Base-by-base conservation (phyloP, 179 eudicot genomes). In the Patellifolia procumbens region DNA sequence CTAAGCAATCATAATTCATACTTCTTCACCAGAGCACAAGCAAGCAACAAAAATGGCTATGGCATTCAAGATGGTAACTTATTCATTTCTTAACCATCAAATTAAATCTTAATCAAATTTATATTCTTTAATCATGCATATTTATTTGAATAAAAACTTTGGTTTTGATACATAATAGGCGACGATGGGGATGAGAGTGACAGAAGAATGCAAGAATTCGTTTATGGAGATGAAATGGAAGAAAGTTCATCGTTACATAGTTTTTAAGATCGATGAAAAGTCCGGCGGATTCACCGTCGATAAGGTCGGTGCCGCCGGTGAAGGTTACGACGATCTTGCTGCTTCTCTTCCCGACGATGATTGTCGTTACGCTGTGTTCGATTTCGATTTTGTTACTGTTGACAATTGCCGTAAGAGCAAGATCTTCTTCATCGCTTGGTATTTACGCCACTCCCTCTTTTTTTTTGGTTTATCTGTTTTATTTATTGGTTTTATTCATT, bases 221-320 rank as follows among this genome's bases (percentile, higher is more conserved):
- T 93, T 92, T 88, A 90, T 90, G 98, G 97, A 90, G 84, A 93
- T 93, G 98, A 93, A 93, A 63, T 93, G 98, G 97, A 93, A 93
- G 89, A 93, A 92, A 64, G 96, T 85, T 8, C 90, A 92, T 59
- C 88, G 96, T 12, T 93, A 90, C 92, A 92, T 93, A 56, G 95
- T 93, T 13, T 90, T 89, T 81, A 93, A 93, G 83, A 92, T 93
- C 61, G 98, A 93, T 11, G 98, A 93, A 65, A 84, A 87, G 35
- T 86, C 97, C 0, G 86, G 88, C 8, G 55, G 68, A 55, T 87
- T 93, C 58, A 87, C 90, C 13, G 98, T 93, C 45, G 98, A 93
- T 70, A 93, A 93, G 75, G 93, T 92, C 7, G 98, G 98, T 2
- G 85, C 83, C 24, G 77, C 98, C 24, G 87, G 83, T 0, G 93